Conservation (phyloP, 108 stramenopile species). For the Schizochytrium sp. region DNA sequence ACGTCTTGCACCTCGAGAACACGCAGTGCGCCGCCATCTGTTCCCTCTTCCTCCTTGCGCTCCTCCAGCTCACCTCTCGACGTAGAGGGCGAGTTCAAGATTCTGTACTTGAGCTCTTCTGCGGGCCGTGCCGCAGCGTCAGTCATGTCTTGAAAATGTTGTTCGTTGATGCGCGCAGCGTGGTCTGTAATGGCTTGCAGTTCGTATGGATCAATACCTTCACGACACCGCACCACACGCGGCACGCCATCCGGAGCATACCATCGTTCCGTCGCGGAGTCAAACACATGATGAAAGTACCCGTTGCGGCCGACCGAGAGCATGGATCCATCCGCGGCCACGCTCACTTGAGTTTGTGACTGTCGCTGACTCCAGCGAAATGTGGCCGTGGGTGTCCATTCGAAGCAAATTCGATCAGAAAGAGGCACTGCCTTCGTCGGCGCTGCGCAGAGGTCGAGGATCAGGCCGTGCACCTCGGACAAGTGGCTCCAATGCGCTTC, state of each 20-base stretch:
- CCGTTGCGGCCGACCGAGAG: background rate
- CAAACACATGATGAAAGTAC: background rate
- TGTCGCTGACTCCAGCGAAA: background rate
- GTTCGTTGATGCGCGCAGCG: background rate
- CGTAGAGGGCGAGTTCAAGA: too few species aligned
- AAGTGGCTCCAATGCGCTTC: background rate
- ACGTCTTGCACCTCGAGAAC: background rate
- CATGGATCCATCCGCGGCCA: background rate
- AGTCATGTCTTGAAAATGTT: background rate
- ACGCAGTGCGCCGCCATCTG: background rate
- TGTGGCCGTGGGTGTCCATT: background rate
- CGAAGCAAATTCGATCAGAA: background rate
- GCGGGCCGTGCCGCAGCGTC: too few species aligned
- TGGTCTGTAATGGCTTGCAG: background rate
- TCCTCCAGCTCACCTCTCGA: background rate
- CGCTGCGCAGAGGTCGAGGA: background rate
- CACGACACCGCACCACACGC: background rate
- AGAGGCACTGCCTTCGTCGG: background rate
- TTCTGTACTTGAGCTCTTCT: too few species aligned
- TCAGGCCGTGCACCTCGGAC: background rate
- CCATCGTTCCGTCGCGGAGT: background rate
- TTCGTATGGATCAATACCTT: background rate
- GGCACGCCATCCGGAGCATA: slow-evolving; percentile 11
- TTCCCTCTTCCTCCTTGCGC: background rate
- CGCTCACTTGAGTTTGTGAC: background rate